Conservation (phyloP, 805 yeast species). For the Lachancea sp. region DNA sequence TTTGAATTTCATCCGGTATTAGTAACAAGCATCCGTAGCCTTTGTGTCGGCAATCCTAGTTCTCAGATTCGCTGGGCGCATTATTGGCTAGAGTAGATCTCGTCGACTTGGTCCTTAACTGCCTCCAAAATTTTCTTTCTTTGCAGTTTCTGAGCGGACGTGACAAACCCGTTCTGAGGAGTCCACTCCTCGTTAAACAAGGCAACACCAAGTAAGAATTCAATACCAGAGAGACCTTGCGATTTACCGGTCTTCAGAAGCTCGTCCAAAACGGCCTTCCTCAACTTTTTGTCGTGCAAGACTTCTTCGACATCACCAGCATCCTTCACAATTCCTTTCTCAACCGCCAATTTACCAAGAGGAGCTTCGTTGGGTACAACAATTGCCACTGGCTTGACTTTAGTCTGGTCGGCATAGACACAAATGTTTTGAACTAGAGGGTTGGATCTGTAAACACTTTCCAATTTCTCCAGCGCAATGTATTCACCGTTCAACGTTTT, state of each 20-base stretch:
- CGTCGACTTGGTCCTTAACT: constrained; percentile 61
- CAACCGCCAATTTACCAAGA: constrained; percentile 53
- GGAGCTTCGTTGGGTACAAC: constrained; percentile 72
- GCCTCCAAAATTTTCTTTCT: constrained; percentile 78
- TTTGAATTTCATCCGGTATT: neutral
- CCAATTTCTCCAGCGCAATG: constrained; percentile 92
- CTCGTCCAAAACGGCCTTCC: constrained; percentile 47
- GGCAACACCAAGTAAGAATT: constrained; percentile 71
- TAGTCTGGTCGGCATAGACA: constrained; percentile 83
- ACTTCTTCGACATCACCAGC: constrained; percentile 44
- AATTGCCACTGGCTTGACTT: constrained; percentile 89
- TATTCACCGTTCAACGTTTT: constrained; percentile 97
- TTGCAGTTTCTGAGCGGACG: constrained; percentile 94
- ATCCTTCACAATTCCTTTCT: constrained; percentile 44
- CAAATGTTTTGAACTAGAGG: constrained; percentile 72
- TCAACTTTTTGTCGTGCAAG: constrained; percentile 51
- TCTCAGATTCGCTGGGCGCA: neutral
- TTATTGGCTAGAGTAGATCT: constrained; percentile 40
- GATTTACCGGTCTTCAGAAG: constrained; percentile 68
- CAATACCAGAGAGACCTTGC: constrained; percentile 81
- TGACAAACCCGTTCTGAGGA: constrained; percentile 88
- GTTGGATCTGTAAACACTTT: constrained; percentile 83
- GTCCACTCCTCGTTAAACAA: constrained; percentile 93
- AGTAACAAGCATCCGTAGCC: neutral
- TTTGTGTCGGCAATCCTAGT: neutral